phyloP scores from a whole-genome alignment of 2,329 filamentous ascomycete genomes.

The Diaporthe caulivora region DNA sequence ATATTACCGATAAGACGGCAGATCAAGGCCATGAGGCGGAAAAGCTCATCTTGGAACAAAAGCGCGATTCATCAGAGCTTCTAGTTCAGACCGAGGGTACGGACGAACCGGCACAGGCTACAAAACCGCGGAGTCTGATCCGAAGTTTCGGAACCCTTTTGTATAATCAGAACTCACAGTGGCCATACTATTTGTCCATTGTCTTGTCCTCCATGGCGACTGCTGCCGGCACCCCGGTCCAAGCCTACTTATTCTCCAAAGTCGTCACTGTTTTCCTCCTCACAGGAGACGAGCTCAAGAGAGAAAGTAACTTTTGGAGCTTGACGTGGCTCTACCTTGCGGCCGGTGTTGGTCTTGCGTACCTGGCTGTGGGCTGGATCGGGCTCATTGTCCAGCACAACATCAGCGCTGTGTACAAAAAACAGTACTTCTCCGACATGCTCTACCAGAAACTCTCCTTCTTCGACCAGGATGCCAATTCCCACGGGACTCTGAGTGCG shows the following conservation, averaged over 20 bases:
- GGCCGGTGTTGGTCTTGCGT: slow-evolving; percentile 63
- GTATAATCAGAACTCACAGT: slow-evolving; percentile 6
- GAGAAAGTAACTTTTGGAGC: slow-evolving; percentile 80
- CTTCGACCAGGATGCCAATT: slow-evolving; percentile 63
- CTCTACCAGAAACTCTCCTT: slow-evolving; percentile 69
- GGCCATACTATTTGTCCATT: neutral
- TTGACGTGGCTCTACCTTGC: slow-evolving; percentile 88
- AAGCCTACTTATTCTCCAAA: slow-evolving; percentile 81
- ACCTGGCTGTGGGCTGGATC: slow-evolving; percentile 61
- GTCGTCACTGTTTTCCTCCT: slow-evolving; percentile 73
- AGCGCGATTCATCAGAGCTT: neutral
- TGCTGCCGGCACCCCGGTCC: slow-evolving; percentile 50
- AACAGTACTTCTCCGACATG: slow-evolving; percentile 71
- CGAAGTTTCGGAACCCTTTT: slow-evolving; percentile 3
- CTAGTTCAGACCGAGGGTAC: neutral
- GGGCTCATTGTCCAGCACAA: neutral
- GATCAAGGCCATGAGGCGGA: neutral
- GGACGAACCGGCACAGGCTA: neutral
- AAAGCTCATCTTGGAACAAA: neutral
- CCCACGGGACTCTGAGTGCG: slow-evolving; percentile 70
- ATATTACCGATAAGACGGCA: neutral
- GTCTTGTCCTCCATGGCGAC: slow-evolving; percentile 39
- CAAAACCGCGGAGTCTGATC: neutral
- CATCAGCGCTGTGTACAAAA: slow-evolving; percentile 48
- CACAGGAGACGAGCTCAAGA: slow-evolving; percentile 48